Conservation (phyloP, 192 early-diverging fungal species). For the Gryganskiella cystojenkinii region DNA sequence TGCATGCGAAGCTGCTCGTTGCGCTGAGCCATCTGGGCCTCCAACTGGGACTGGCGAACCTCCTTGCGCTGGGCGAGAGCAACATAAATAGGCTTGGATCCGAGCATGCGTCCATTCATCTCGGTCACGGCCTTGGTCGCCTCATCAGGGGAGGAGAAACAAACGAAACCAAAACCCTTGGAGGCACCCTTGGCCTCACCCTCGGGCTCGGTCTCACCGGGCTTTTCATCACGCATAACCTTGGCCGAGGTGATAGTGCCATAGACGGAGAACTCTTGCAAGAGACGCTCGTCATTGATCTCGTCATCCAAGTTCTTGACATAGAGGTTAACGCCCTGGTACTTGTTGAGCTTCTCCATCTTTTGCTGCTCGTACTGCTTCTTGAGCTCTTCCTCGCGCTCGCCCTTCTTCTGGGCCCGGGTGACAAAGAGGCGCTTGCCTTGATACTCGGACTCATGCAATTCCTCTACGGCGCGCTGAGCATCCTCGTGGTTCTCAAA, state of each 20-base stretch:
- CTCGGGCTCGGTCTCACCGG: conserved; percentile 11
- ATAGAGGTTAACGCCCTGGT: conserved; percentile 98
- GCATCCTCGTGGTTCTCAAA: conserved; percentile 91
- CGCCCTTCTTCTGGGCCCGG: conserved; percentile 98
- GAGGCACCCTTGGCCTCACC: conserved; percentile 65
- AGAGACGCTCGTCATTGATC: conserved; percentile 94
- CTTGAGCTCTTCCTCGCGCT: conserved; percentile 96
- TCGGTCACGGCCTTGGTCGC: conserved; percentile 97
- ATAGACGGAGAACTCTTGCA: conserved; percentile 94
- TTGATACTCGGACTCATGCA: conserved; percentile 90
- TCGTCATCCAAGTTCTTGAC: conserved; percentile 98
- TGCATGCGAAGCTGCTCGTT: conserved; percentile 79
- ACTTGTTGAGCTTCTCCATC: conserved; percentile 96
- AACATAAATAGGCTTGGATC: conserved; percentile 96
- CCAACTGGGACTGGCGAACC: conserved; percentile 91
- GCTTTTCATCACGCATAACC: conserved; percentile 92
- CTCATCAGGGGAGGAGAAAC: conserved; percentile 97
- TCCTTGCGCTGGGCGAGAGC: conserved; percentile 99
- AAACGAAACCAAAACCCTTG: conserved; percentile 98
- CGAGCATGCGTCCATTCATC: conserved; percentile 96
- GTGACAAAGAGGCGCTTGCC: conserved; percentile 93
- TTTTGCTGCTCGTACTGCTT: conserved; percentile 93
- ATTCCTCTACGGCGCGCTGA: conserved; percentile 82
- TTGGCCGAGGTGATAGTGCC: conserved; percentile 96
- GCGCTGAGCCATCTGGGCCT: conserved; percentile 93